Evolutionary conservation across 169 alveolate genomes (phyloP), one percentile per base, ranked within the genome.

Genomic region (Neospora caninum): DNA sequence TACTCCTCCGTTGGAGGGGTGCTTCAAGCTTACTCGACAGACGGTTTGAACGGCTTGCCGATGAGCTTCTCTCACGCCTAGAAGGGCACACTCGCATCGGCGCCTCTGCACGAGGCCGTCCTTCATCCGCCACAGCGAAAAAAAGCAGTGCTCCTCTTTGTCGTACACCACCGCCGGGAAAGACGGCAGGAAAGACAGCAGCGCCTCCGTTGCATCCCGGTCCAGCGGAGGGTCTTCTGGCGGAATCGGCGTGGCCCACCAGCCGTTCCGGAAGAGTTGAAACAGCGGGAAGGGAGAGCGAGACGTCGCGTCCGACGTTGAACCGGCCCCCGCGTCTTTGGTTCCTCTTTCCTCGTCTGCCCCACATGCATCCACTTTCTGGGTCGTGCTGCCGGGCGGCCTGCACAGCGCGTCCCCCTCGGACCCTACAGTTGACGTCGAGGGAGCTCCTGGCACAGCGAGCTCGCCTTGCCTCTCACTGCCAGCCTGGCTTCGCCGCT

Each of bases 21-120:
- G 31, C 31, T 22, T 27, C 31, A 22, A 18, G 84, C 49, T 38
- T 41, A 91, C 94, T 80, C 83, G 73, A 82, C 80, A 70, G 83
- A 93, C 88, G 54, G 92, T 84, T 73, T 78, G 93, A 9, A 93
- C 95, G 53, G 95, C 95, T 41, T 93, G 95, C 0, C 95, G 41
- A 38, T 93, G 95, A 39, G 95, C 95, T 78, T 93, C 95, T 27
- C 93, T 39, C 0, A 91, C 91, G 36, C 95, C 95, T 18, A 88
- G 49, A 22, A 45, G 43, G 13, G 38, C 54, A 38, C 73, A 58
- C 38, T n/a, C 36, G 73, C 91, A 93, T 34, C 88, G 70, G 4
- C 95, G n/a, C 22, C 95, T 27, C 91, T 93, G 95, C 38, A 67
- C 88, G 38, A 69, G 84, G 41, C 94, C 95, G 42, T 93, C 95